phyloP scores from a whole-genome alignment of 768 basidiomycete species.

The Russula sp. region DNA sequence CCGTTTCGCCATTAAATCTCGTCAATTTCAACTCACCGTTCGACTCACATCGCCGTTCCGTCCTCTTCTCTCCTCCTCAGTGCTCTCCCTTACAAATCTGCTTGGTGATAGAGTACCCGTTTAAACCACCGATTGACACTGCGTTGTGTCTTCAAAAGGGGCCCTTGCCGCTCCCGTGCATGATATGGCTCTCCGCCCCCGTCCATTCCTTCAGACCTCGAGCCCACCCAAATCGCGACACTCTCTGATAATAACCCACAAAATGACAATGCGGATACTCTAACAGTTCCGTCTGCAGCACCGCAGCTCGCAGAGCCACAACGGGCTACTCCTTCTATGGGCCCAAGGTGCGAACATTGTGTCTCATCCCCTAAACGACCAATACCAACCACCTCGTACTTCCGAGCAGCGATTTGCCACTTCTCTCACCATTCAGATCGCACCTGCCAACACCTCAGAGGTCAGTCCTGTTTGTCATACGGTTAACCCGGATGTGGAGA shows the following conservation, averaged over 20 bases:
- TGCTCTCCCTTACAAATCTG: neutral
- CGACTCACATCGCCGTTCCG: slow-evolving; percentile 19
- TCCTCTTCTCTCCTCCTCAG: neutral
- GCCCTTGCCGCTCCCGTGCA: neutral
- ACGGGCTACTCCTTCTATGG: slow-evolving; percentile 11
- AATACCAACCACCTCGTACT: neutral
- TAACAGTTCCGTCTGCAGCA: neutral
- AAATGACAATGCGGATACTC: neutral
- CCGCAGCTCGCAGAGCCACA: slow-evolving; percentile 8
- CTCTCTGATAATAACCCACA: neutral
- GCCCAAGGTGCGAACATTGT: slow-evolving; percentile 12
- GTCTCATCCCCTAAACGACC: no score
- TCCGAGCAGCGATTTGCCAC: slow-evolving; percentile 15
- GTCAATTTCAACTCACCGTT: slow-evolving; percentile 12
- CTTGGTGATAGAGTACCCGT: neutral
- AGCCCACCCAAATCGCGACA: neutral
- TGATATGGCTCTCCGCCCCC: slow-evolving; percentile 15
- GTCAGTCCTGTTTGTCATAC: slow-evolving; percentile 30
- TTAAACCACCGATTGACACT: neutral
- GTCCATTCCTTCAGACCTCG: neutral
- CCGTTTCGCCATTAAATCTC: slow-evolving; percentile 16
- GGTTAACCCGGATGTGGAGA: neutral
- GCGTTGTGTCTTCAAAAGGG: neutral
- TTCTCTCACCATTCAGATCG: slow-evolving; percentile 19
- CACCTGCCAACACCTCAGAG: slow-evolving; percentile 40